A percentile compares a stretch with the other conserved stretches of the same genome.
These are phyloP conservation scores for Russula compacta DNA, from an alignment of 768 basidiomycete species.

Conservation along the genomic window DNA sequence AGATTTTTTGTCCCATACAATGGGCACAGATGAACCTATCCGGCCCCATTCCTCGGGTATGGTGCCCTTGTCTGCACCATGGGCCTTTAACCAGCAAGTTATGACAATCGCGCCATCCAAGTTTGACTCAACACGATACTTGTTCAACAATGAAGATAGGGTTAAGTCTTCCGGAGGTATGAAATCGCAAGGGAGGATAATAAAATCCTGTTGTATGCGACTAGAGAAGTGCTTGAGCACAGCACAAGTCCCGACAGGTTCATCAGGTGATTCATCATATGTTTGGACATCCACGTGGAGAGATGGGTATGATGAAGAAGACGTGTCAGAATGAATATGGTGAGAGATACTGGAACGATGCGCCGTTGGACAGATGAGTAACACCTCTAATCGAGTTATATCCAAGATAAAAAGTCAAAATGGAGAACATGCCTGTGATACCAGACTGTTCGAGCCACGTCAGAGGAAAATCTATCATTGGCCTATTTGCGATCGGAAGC, in stretches of 20 bases:
- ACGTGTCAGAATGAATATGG: slow-evolving; percentile 71
- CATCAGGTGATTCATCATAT: slow-evolving; percentile 64
- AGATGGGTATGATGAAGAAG: slow-evolving; percentile 49
- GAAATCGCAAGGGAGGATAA: slow-evolving; percentile 87
- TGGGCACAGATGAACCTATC: slow-evolving; percentile 37
- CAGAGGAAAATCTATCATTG: slow-evolving; percentile 76
- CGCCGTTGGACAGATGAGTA: slow-evolving; percentile 73
- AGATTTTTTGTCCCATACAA: slow-evolving; percentile 59
- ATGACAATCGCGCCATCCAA: slow-evolving; percentile 57
- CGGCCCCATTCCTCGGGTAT: slow-evolving; percentile 61
- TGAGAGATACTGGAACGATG: slow-evolving; percentile 74
- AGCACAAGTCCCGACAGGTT: slow-evolving; percentile 59
- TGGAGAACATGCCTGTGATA: slow-evolving; percentile 53
- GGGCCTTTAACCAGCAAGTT: slow-evolving; percentile 52
- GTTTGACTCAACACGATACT: slow-evolving; percentile 66
- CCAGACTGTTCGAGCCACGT: slow-evolving; percentile 85
- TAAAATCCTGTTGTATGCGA: slow-evolving; percentile 77
- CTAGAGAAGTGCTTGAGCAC: slow-evolving; percentile 68
- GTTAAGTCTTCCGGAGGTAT: slow-evolving; percentile 68
- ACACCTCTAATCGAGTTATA: slow-evolving; percentile 48
- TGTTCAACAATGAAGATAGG: slow-evolving; percentile 63
- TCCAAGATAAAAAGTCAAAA: slow-evolving; percentile 4
- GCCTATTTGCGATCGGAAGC: slow-evolving; percentile 79
- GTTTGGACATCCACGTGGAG: slow-evolving; percentile 72
- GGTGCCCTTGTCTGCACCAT: slow-evolving; percentile 43